These are phyloP conservation scores for Eimeria tenella DNA, from an alignment of 169 alveolate genomes.

Conservation along the genomic window DNA sequence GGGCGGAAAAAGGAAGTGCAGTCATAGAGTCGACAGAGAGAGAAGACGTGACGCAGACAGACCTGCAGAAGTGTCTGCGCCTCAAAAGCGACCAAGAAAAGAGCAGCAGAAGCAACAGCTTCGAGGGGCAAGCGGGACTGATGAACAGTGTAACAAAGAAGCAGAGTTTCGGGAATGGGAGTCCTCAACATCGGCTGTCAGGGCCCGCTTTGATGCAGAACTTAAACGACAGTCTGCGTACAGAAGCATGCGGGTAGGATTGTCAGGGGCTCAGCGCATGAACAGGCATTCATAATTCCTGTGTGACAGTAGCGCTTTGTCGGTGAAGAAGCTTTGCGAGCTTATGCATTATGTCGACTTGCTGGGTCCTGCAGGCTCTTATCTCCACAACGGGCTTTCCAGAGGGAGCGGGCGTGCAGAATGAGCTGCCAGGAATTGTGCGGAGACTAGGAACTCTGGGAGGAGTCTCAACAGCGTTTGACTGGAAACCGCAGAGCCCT, in stretches of 20 bases:
- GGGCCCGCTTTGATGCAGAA: not conserved
- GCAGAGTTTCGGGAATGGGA: constrained; percentile 36
- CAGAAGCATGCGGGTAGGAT: constrained; percentile 43
- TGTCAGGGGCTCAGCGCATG: not conserved
- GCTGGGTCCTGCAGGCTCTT: constrained; percentile 30
- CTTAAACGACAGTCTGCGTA: constrained; percentile 3
- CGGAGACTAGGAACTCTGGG: constrained; percentile 49
- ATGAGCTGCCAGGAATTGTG: constrained; percentile 47
- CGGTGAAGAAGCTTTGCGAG: no score
- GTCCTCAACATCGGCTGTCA: constrained; percentile 27
- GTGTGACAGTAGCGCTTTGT: no score
- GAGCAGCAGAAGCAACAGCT: constrained; percentile 6
- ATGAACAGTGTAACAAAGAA: not conserved
- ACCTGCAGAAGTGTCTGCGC: not conserved
- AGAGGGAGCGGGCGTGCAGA: constrained; percentile 66
- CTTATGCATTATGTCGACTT: no score
- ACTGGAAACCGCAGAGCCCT: constrained; percentile 57
- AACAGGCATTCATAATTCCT: no score
- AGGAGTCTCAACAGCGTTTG: constrained; percentile 17
- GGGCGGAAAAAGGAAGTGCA: not conserved
- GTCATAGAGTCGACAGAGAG: not conserved
- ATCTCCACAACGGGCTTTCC: constrained; percentile 62
- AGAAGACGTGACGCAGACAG: not conserved
- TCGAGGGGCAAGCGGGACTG: not conserved
- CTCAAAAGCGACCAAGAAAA: not conserved